Evolutionary conservation across 805 yeast genomes (phyloP).

Genomic region (Yarrowia sp.): DNA sequence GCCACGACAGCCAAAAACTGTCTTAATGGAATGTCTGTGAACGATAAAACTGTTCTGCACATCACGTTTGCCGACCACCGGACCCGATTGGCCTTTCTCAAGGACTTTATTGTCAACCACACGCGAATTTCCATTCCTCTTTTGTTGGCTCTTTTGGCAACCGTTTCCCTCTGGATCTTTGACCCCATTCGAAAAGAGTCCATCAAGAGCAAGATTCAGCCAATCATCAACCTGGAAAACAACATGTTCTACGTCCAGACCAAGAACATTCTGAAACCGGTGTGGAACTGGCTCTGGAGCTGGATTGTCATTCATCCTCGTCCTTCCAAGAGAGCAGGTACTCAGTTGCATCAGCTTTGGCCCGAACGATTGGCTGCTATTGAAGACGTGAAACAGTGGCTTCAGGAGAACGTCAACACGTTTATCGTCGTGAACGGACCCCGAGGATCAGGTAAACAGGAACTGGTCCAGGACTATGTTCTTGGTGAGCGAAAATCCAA

Average conservation of each 20-base stretch:
- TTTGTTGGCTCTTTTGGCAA: slow-evolving; percentile 71
- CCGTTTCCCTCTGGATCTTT: slow-evolving; percentile 77
- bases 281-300: neutral
- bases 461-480: slow-evolving; percentile 66
- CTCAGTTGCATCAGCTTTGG: slow-evolving; percentile 47
- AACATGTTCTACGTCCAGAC: neutral
- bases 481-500: slow-evolving; percentile 52
- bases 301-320: slow-evolving; percentile 19
- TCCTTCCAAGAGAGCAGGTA: neutral
- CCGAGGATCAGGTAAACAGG: slow-evolving; percentile 90
- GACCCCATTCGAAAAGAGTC: slow-evolving; percentile 89
- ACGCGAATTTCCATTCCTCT: slow-evolving; percentile 80
- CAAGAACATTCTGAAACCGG: neutral
- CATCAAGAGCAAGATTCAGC: slow-evolving; percentile 61
- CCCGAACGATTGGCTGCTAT: slow-evolving; percentile 65
- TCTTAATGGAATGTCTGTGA: slow-evolving; percentile 67
- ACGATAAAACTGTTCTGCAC: slow-evolving; percentile 55
- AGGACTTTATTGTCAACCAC: slow-evolving; percentile 64
- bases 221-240: slow-evolving; percentile 18
- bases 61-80: slow-evolving; percentile 55
- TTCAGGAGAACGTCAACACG: slow-evolving; percentile 84
- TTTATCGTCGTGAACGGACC: slow-evolving; percentile 91
- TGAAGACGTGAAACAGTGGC: slow-evolving; percentile 69
- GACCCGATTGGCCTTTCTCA: slow-evolving; percentile 35
- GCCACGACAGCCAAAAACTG: slow-evolving; percentile 90